Percentiles rank a stretch among this genome's conserved stretches.
Conservation (phyloP, 148 eudicot genomes). For the Polygonum maritimum region DNA sequence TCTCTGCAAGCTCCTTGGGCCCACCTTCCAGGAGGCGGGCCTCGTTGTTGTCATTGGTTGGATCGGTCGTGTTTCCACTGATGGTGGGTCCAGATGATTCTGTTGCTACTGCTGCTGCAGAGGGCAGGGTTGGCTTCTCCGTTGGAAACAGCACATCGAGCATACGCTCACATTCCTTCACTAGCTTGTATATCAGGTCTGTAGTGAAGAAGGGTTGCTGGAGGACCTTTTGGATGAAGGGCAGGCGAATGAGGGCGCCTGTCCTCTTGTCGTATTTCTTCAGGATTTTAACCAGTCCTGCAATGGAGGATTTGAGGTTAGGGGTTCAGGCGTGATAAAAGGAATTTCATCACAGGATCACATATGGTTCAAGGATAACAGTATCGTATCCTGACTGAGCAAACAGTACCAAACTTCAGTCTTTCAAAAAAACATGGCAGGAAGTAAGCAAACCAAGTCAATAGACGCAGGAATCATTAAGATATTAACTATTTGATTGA, state of each 20-base stretch:
- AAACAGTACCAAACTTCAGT: background rate
- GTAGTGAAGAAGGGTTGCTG: constrained; percentile 92
- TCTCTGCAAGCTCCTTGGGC: constrained; percentile 66
- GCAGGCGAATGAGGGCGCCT: constrained; percentile 72
- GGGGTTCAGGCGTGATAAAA: background rate
- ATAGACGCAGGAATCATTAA: background rate
- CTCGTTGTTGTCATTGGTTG: constrained; percentile 7
- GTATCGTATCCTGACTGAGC: background rate
- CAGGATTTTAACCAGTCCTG: constrained; percentile 84
- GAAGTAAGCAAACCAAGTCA: constrained; percentile 1
- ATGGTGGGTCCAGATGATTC: constrained; percentile 27
- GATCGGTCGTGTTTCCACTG: background rate
- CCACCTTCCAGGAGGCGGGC: constrained; percentile 24
- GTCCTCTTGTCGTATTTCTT: constrained; percentile 90
- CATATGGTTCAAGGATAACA: background rate
- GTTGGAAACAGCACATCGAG: constrained; percentile 53
- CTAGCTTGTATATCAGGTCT: constrained; percentile 67
- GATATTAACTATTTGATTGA: background rate
- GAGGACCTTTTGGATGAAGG: constrained; percentile 79
- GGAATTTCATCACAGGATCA: background rate
- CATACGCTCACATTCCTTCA: constrained; percentile 76
- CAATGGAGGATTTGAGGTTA: background rate
- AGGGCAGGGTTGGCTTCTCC: constrained; percentile 26
- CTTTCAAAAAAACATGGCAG: background rate
- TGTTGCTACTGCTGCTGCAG: constrained; percentile 15